Evolutionary conservation across 345 rosid species (phyloP), one percentile per base, ranked within the genome.

Genomic region (Eucalyptus urophylla): DNA sequence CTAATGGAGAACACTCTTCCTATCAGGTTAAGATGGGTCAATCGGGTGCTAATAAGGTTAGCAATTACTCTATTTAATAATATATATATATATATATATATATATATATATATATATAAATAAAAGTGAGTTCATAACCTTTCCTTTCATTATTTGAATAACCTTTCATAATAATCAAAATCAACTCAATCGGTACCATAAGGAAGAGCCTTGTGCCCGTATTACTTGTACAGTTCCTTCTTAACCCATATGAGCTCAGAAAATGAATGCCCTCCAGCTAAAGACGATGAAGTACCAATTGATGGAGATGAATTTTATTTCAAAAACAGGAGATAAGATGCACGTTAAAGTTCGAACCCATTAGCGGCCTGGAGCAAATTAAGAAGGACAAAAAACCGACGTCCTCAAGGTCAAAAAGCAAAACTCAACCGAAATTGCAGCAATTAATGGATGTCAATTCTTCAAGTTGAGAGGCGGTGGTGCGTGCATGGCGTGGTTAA

Each of bases 381-480:
- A 72, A 72, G 81, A 19, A 72, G 22, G 24, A 37, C 4, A 16
- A 67, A 67, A 67, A 67, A 65, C 76, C 21, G 21, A 37, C 45
- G 81, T 37, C 81, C 45, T 72, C 27, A 37, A 47, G 87, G 54
- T 45, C 21, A 86, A 49, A 86, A 76, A 6, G 83, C 83, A 21
- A 6, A 40, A 37, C 83, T 76, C 27, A 37, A 11, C 47, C 24
- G 83, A 76, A 11, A 40, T 37, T 21, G 25, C 60, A 29, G 62
- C 56, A 50, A 86, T n/a, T 37, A 86, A 43, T 15, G 54, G 44
- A 86, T 31, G 65, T 51, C 87, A 56, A 76, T 76, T 76, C 83
- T 50, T 86, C 21, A 49, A 31, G 87, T 86, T 19, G 87, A 51
- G 87, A 86, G 87, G 87, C 87, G 87, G 87, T 86, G 87, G 87